Evolutionary conservation across 169 alveolate genomes (phyloP), one percentile per base, ranked within the genome.

Genomic region (Cryptosporidium parvum): DNA sequence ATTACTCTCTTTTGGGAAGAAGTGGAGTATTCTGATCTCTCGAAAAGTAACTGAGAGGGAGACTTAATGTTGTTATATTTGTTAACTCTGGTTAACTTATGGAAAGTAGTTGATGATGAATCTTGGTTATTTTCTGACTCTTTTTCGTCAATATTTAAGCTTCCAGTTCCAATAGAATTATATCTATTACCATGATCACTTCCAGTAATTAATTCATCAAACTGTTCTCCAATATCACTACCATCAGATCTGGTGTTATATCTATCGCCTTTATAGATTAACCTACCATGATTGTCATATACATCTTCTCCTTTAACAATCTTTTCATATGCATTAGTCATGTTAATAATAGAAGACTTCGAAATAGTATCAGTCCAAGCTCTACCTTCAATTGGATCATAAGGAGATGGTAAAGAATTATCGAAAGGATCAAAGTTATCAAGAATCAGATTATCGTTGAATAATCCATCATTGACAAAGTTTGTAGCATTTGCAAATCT

Each of bases 381-480:
- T 59, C 86, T 73, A 6, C 86, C 86, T 21, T 73, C 29, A 35
- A 73, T 53, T n/a, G 86, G 68, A 33, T 73, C 86, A 59, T 73
- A 73, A 31, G 86, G 86, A 9, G 71, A 31, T 33, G 86, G 86
- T 18, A 73, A 26, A 6, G 53, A 33, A 3, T n/a, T 10, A 2
- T 33, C 18, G 3, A 2, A 6, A 10, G 23, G 4, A 33, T 18
- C 72, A 0, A 65, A 21, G 1, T 58, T 16, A 35, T 73, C 86
- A 16, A 52, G 12, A 52, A 73, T 73, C 6, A 73, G 29, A 12
- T 53, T 42, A 52, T 73, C 86, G 10, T n/a, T 73, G 14, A 73
- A 73, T 14, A 73, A 53, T n/a, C 59, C 86, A 4, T 73, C 86
- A 18, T 58, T 23, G 26, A 62, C 45, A 12, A 80, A 61, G 75